phyloP scores from a whole-genome alignment of 2,329 filamentous ascomycete genomes.

The Pyricularia grisea region DNA sequence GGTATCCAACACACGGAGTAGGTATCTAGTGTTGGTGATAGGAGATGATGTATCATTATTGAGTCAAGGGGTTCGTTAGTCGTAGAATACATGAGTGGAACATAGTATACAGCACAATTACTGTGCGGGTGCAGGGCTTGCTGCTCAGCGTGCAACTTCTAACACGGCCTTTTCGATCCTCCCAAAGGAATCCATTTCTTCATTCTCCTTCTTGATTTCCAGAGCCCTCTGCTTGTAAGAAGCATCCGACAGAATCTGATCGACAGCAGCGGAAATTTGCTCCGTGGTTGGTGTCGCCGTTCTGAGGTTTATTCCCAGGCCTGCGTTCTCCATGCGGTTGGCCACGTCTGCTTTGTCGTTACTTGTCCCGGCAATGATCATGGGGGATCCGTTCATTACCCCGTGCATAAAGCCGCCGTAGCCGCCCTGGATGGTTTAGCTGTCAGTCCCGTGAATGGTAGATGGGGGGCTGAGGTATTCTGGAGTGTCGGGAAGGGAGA shows the following conservation, averaged over 20 bases:
- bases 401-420: slow-evolving; percentile 37
- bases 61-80: too few species aligned
- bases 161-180: slow-evolving; percentile 4
- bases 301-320: slow-evolving; percentile 33
- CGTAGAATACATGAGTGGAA: too few species aligned
- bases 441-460: neutral
- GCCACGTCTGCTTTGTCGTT: slow-evolving; percentile 33
- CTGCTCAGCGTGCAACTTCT: neutral
- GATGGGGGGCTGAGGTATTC: neutral
- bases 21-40: neutral
- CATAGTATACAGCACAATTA: neutral
- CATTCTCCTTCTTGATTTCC: slow-evolving; percentile 14
- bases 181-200: slow-evolving; percentile 8
- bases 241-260: slow-evolving; percentile 18
- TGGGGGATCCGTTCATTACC: slow-evolving; percentile 33
- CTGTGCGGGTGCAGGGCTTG: neutral
- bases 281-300: slow-evolving; percentile 21
- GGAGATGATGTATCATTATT: too few species aligned
- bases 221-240: slow-evolving; percentile 20
- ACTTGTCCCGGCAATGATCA: slow-evolving; percentile 32
- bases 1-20: neutral
- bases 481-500: neutral
- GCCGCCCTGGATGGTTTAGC: slow-evolving; percentile 20
- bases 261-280: slow-evolving; percentile 19
- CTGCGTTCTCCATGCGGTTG: slow-evolving; percentile 29